phyloP scores from a whole-genome alignment of 1,139 yeast genomes.

The Blastobotrys illinoisensis region DNA sequence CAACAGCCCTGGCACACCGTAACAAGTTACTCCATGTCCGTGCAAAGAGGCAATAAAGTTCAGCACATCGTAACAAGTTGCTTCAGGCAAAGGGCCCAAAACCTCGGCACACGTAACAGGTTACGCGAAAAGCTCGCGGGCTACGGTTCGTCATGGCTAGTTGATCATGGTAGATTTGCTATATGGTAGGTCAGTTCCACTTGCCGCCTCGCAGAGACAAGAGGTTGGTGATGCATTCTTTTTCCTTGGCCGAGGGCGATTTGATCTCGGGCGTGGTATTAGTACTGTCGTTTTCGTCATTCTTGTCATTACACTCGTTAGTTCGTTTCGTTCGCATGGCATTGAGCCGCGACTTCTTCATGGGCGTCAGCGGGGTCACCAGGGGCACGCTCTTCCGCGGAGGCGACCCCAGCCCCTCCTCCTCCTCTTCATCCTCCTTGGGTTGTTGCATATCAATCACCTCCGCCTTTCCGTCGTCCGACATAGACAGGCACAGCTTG shows the following conservation, averaged over 20 bases:
- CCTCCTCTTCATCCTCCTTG: neutral
- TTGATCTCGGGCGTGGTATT: neutral
- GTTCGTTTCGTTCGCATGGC: slow-evolving; percentile 9
- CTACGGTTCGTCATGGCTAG: too few species aligned
- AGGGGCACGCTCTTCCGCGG: neutral
- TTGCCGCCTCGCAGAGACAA: slow-evolving; percentile 26
- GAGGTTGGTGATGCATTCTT: slow-evolving; percentile 30
- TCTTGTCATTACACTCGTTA: neutral
- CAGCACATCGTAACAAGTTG: too few species aligned
- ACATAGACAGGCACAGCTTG: slow-evolving; percentile 30
- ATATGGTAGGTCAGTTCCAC: slow-evolving; percentile 19
- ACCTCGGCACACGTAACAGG: too few species aligned
- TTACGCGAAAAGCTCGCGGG: too few species aligned
- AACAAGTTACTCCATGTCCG: too few species aligned
- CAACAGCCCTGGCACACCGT: too few species aligned
- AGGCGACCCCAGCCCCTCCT: neutral
- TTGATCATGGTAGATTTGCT: too few species aligned
- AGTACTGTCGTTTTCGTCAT: neutral
- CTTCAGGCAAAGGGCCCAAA: too few species aligned
- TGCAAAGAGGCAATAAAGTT: too few species aligned
- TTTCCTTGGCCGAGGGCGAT: slow-evolving; percentile 20
- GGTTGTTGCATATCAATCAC: slow-evolving; percentile 15
- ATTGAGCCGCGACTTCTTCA: slow-evolving; percentile 8
- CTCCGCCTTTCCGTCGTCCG: slow-evolving; percentile 34
- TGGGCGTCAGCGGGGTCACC: slow-evolving; percentile 9